Evolutionary conservation across 768 basidiomycete species (phyloP).

Genomic region (Sporobolomyces roseus): DNA sequence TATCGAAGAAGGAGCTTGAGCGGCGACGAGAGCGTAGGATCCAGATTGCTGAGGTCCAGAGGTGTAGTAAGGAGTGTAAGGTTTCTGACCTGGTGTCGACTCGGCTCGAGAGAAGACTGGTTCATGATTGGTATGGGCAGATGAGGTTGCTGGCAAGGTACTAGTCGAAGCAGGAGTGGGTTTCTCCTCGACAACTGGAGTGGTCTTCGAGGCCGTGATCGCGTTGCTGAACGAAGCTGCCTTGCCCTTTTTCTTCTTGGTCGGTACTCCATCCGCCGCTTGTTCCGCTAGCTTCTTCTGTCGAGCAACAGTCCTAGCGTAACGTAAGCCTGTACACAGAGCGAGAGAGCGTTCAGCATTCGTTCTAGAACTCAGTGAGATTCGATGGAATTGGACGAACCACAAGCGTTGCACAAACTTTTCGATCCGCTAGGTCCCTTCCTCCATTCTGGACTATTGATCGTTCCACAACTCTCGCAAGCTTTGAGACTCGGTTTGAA

Average conservation of each 20-base stretch:
- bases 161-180: no score
- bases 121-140: constrained; percentile 12
- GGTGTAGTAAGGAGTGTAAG: constrained; percentile 32
- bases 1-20: constrained; percentile 3
- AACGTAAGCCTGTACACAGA: constrained; percentile 25
- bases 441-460: constrained; percentile 42
- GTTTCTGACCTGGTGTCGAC: constrained; percentile 5
- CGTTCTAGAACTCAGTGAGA: no score
- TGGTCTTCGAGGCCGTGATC: neutral
- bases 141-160: neutral
- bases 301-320: constrained; percentile 35
- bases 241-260: constrained; percentile 21
- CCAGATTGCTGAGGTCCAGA: neutral
- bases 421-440: constrained; percentile 40
- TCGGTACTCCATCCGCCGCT: constrained; percentile 8
- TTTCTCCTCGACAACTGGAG: neutral
- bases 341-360: no score
- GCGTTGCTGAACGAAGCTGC: neutral
- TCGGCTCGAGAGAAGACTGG: constrained; percentile 1
- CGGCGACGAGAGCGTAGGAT: constrained; percentile 12
- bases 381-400: no score
- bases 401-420: constrained; percentile 40
- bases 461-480: constrained; percentile 38
- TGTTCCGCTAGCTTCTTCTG: constrained; percentile 30
- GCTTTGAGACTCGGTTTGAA: constrained; percentile 32